Evolutionary conservation across 192 early-diverging fungal species (phyloP).

Genomic region (Blastocladiella britannica): DNA sequence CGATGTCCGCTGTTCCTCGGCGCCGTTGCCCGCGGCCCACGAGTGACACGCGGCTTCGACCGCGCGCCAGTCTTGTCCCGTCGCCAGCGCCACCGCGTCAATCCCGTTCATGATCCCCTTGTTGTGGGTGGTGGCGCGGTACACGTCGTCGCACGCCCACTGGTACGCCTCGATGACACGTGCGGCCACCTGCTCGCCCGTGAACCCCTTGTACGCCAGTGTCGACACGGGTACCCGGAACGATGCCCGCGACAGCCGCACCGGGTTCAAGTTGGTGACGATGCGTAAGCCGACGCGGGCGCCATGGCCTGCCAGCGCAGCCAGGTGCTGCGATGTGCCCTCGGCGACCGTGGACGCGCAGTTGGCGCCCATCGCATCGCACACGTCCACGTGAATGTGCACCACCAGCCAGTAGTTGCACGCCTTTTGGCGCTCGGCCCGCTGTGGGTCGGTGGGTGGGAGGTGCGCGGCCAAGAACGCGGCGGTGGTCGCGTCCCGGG

Average conservation of each 20-base stretch:
- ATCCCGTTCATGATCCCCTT: conserved; percentile 70
- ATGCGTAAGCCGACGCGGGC: conserved; percentile 43
- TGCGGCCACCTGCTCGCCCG: conserved; percentile 36
- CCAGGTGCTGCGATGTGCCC: conserved; percentile 37
- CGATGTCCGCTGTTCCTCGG: background rate
- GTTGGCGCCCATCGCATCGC: conserved; percentile 64
- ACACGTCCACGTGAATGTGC: conserved; percentile 53
- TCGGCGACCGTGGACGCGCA: conserved; percentile 46
- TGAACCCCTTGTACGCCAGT: conserved; percentile 41
- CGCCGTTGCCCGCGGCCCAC: conserved; percentile 26
- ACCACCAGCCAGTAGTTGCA: conserved; percentile 42
- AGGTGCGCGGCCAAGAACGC: background rate
- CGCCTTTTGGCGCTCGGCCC: conserved; percentile 1
- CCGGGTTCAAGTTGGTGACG: conserved; percentile 42
- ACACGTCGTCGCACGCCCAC: conserved; percentile 47
- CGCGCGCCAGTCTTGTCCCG: conserved; percentile 60
- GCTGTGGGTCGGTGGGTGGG: no score
- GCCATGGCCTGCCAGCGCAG: conserved; percentile 17
- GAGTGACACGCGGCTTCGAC: conserved; percentile 51
- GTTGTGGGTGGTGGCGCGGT: conserved; percentile 52
- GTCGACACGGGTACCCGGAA: conserved; percentile 37
- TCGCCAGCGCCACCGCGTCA: conserved; percentile 51
- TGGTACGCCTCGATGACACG: conserved; percentile 45
- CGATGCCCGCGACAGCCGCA: conserved; percentile 25
- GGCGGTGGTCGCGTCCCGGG: background rate